phyloP scores from a whole-genome alignment of 1,139 yeast genomes.

The Diutina rugosa region DNA sequence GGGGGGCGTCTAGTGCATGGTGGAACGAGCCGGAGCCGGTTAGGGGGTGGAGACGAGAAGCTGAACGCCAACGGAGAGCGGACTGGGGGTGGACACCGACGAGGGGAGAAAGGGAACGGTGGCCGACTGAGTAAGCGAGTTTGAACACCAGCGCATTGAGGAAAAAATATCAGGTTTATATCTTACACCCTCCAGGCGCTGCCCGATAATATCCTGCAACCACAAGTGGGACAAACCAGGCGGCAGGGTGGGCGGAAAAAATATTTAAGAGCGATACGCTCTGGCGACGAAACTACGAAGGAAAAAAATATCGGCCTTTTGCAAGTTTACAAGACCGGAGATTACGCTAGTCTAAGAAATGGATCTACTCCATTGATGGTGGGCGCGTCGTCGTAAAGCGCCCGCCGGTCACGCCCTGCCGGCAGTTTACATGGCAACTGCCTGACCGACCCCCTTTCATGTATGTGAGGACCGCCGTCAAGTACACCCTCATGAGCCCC shows the following conservation, averaged over 20 bases:
- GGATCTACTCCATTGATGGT: too few species aligned
- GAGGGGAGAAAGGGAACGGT: not conserved
- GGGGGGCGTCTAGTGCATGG: not conserved
- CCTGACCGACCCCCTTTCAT: not conserved
- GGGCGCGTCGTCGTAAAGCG: too few species aligned
- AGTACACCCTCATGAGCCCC: not conserved
- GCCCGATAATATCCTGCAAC: not conserved
- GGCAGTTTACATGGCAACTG: too few species aligned
- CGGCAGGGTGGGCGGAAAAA: not conserved
- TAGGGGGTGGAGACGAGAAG: not conserved
- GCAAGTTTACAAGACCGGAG: too few species aligned
- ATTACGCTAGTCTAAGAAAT: too few species aligned
- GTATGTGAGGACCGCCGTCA: not conserved
- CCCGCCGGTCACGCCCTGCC: too few species aligned
- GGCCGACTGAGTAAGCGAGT: not conserved
- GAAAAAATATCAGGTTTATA: not conserved
- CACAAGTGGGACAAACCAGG: not conserved
- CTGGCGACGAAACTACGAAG: not conserved
- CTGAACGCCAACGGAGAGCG: not conserved
- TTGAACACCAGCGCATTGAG: not conserved
- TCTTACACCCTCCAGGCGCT: not conserved
- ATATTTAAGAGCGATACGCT: not conserved
- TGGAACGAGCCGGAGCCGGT: not conserved
- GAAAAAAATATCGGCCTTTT: too few species aligned
- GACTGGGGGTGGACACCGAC: not conserved